Evolutionary conservation across 2,329 filamentous ascomycete genomes (phyloP).

Genomic region (Myriosclerotinia curreyana): DNA sequence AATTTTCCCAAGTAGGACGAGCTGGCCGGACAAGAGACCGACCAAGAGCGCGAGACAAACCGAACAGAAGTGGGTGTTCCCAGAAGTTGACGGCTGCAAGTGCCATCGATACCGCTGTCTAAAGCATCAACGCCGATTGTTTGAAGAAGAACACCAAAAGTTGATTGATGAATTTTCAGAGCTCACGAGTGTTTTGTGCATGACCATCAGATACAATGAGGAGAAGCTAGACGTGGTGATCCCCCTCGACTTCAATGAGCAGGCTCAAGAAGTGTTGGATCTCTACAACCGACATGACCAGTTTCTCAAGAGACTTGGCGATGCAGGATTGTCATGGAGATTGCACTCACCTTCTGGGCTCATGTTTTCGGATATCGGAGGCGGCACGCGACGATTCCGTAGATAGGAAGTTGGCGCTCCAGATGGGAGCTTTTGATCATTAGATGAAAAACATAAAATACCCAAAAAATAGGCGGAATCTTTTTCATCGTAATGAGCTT

Average conservation of each 20-base stretch:
- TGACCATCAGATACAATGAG: no score
- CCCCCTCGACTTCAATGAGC: no score
- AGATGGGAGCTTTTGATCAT: not conserved
- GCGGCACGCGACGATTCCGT: no score
- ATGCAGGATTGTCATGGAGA: not conserved
- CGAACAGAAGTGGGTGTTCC: not conserved
- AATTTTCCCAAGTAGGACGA: no score
- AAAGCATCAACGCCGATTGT: not conserved
- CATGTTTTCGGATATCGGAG: no score
- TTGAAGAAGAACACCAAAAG: not conserved
- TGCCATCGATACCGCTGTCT: not conserved
- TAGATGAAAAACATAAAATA: not conserved
- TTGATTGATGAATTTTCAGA: not conserved
- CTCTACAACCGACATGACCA: not conserved
- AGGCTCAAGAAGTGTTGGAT: no score
- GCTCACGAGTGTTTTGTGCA: not conserved
- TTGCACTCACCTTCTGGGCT: no score
- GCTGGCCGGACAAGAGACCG: no score
- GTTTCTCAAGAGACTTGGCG: not conserved
- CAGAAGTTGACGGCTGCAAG: not conserved
- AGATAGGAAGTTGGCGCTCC: not conserved
- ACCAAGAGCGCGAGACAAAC: no score
- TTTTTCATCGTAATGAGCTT: not conserved
- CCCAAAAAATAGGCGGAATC: not conserved
- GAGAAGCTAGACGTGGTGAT: no score